Conservation (phyloP, 106 monocot species). For the Dendrobium chrysotoxum region DNA sequence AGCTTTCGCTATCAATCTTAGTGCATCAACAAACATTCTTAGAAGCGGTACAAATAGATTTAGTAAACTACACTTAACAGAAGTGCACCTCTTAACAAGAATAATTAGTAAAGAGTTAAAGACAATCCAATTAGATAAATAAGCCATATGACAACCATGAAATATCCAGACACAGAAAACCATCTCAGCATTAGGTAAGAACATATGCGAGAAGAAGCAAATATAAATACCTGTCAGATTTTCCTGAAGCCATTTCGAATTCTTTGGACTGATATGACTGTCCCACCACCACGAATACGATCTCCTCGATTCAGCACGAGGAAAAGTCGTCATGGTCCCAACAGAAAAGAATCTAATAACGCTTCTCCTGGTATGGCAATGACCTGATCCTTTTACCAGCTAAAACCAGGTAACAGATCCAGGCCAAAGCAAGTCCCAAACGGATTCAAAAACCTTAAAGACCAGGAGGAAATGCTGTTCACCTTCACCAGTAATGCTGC, state of each 20-base stretch:
- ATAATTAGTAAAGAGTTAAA: not conserved
- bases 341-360: not conserved
- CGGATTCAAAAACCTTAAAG: not conserved
- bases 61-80: not conserved
- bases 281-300: constrained; percentile 80
- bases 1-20: not conserved
- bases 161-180: not conserved
- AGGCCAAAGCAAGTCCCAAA: not conserved
- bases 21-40: not conserved
- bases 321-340: constrained; percentile 37
- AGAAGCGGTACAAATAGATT: not conserved
- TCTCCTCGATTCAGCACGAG: constrained; percentile 34
- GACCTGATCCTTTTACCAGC: not conserved
- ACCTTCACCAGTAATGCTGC: too few relatives aligned
- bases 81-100: not conserved
- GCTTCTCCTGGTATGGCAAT: too few relatives aligned
- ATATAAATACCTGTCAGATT: constrained; percentile 40
- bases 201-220: not conserved
- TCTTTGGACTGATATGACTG: constrained; percentile 69
- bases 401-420: constrained; percentile 1
- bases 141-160: not conserved
- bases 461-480: not conserved
- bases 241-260: constrained; percentile 75
- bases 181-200: not conserved
- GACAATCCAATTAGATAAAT: not conserved